A percentile compares a stretch with the other conserved stretches of the same genome.
These are phyloP conservation scores for Metarhizium robertsii DNA, from an alignment of 2,329 filamentous ascomycete genomes.

Conservation along the genomic window DNA sequence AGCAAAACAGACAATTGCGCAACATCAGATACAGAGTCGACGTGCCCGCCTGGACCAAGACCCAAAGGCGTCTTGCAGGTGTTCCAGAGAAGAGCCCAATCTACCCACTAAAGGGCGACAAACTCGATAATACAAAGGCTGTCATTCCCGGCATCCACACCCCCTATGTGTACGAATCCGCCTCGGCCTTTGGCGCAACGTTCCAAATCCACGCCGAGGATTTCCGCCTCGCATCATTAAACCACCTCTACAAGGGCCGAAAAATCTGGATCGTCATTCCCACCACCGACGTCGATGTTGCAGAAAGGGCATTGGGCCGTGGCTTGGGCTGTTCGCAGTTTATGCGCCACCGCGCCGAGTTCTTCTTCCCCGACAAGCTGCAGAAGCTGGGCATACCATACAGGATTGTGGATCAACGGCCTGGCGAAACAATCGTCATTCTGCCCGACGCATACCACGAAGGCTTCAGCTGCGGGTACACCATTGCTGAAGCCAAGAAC, in stretches of 20 bases:
- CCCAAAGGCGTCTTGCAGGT: constrained; percentile 24
- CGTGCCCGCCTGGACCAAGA: constrained; percentile 27
- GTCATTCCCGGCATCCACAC: constrained; percentile 31
- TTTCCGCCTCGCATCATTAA: constrained; percentile 27
- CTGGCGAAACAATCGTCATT: constrained; percentile 30
- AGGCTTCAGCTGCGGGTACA: constrained; percentile 32
- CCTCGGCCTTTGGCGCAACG: constrained; percentile 26
- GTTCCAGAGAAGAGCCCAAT: constrained; percentile 28
- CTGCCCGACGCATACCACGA: constrained; percentile 31
- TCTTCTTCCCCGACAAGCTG: constrained; percentile 30
- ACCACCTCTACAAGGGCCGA: constrained; percentile 29
- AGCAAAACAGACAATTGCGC: constrained; percentile 25
- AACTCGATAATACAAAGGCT: constrained; percentile 25
- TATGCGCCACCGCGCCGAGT: constrained; percentile 31
- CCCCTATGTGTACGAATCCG: constrained; percentile 31
- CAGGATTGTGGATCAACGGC: constrained; percentile 27
- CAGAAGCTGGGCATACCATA: constrained; percentile 27
- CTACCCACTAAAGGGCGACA: constrained; percentile 27
- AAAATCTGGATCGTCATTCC: constrained; percentile 32
- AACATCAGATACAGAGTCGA: constrained; percentile 28
- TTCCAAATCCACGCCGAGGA: constrained; percentile 33
- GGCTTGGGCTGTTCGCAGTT: constrained; percentile 27
- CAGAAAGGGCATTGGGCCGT: constrained; percentile 24
- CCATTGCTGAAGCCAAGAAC: constrained; percentile 30
- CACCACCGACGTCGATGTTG: constrained; percentile 24